A percentile compares a stretch with the other conserved stretches of the same genome.
Conservation (phyloP, 352 stramenopile genomes). For the Globisporangium orthogonon region DNA sequence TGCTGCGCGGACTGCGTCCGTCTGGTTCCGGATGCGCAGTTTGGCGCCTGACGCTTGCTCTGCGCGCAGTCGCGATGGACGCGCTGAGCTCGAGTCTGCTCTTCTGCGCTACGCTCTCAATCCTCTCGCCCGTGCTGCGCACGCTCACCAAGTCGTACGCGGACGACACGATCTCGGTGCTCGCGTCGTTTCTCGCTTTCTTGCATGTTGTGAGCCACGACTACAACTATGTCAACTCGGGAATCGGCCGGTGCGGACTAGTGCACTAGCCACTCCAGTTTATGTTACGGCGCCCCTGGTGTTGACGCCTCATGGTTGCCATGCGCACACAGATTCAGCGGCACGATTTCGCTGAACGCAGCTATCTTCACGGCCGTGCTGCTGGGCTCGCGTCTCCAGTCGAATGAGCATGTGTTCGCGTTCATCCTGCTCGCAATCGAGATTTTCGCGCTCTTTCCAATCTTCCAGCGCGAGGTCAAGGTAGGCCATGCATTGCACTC, state of each 20-base stretch:
- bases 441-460: slow-evolving; percentile 88
- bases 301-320: not conserved
- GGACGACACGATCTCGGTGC: slow-evolving; percentile 89
- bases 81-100: slow-evolving; percentile 66
- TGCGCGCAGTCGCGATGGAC: slow-evolving; percentile 31
- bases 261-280: too few species aligned
- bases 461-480: slow-evolving; percentile 83
- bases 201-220: slow-evolving; percentile 90
- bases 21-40: not conserved
- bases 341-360: slow-evolving; percentile 89
- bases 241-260: slow-evolving; percentile 46
- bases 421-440: slow-evolving; percentile 89
- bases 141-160: slow-evolving; percentile 89
- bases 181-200: slow-evolving; percentile 66
- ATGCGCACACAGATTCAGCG: slow-evolving; percentile 52
- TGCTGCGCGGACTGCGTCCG: not conserved
- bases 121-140: slow-evolving; percentile 86
- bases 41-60: not conserved
- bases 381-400: slow-evolving; percentile 85
- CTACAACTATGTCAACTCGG: slow-evolving; percentile 86
- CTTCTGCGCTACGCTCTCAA: slow-evolving; percentile 78
- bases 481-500: slow-evolving; percentile 17
- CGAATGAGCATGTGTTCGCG: slow-evolving; percentile 89
- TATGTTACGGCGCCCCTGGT: not conserved
- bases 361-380: slow-evolving; percentile 91